A percentile compares a stretch with the other conserved stretches of the same genome.
These are phyloP conservation scores for Colletotrichum plurivorum DNA, from an alignment of 2,329 filamentous ascomycete genomes.

Conservation along the genomic window DNA sequence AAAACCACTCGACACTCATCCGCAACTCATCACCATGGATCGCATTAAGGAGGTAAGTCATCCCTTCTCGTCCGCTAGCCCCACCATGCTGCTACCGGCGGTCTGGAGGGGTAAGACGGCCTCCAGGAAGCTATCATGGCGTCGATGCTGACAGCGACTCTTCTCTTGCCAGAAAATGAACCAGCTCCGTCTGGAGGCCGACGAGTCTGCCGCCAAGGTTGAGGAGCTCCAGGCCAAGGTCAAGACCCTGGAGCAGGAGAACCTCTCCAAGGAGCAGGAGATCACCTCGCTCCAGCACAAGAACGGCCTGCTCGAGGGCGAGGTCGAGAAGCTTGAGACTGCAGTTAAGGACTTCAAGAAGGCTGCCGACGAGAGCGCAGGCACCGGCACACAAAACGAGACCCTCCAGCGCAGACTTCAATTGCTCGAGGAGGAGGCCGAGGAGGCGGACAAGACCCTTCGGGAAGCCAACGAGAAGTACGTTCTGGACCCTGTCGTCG, in stretches of 20 bases:
- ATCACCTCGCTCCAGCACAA: constrained; percentile 97
- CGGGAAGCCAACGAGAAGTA: constrained; percentile 99
- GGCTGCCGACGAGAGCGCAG: constrained; percentile 85
- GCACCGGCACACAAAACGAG: constrained; percentile 91
- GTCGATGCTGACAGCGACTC: constrained; percentile 37
- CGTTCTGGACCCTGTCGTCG: constrained; percentile 53
- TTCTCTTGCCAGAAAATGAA: constrained; percentile 84
- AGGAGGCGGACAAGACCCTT: constrained; percentile 95
- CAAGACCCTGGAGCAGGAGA: constrained; percentile 95
- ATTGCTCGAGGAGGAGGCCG: constrained; percentile 97
- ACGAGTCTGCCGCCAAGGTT: constrained; percentile 84
- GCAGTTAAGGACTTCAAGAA: constrained; percentile 90
- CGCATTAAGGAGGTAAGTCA: constrained; percentile 88
- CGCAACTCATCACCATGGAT: constrained; percentile 71
- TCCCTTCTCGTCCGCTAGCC: constrained; percentile 49
- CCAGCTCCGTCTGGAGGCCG: constrained; percentile 92
- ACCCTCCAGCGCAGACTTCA: constrained; percentile 91
- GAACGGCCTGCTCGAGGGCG: constrained; percentile 89
- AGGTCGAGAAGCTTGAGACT: constrained; percentile 93
- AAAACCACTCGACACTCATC: constrained; percentile 44
- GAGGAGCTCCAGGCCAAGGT: constrained; percentile 91
- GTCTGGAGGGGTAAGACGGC: constrained; percentile 43
- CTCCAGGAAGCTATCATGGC: constrained; percentile 26
- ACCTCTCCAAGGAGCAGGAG: constrained; percentile 96
- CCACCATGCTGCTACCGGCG: constrained; percentile 41